Evolutionary conservation across 192 early-diverging fungal genomes (phyloP), one percentile per base, ranked within the genome.

Genomic region (Mortierella claussenii): DNA sequence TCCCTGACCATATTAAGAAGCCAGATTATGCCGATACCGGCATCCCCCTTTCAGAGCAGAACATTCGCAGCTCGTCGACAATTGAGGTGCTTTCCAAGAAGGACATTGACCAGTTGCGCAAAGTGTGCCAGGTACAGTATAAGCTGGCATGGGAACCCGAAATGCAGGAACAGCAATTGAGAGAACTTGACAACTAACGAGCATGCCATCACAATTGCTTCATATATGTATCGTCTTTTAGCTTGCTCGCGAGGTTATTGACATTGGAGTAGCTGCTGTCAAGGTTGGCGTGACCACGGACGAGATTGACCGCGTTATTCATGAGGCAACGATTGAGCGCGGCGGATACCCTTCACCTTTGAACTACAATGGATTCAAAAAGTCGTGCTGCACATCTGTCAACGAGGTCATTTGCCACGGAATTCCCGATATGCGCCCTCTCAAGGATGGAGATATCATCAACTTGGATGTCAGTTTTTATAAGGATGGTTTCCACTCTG

Each of bases 321-420:
- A 99, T 60, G 96, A 98, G 61, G 98, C 96, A 12, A 92, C 88
- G 2, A 88, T 99, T 48, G 95, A 89, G 73, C 92, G 98, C 49
- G 89, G 90, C 51, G 89, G 89, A 17, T 99, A 99, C 66, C 98
- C 98, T 21, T 98, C 96, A 15, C 94, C 98, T 47, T 84, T 99
- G 40, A 98, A 98, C 84, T 99, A 99, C 85, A 91, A 93, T 79
- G 76, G 88, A 34, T 99, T 97, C 80, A 96, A 96, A 17, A 98
- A 98, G 81, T 97, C 96, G 37, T 89, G 90, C 76, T 99, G 98
- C 85, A 96, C 92, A 60, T 88, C 82, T 58, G 78, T 83, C 30
- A 66, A 81, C 26, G 55, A 79, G 46, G 96, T 97, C 21, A 95
- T 99, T 62, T 99, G 98, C 79, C 98, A 99, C 68, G 96, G 96